Base-by-base conservation (phyloP, 2,329 filamentous ascomycete genomes). In the Podosphaera xanthii region DNA sequence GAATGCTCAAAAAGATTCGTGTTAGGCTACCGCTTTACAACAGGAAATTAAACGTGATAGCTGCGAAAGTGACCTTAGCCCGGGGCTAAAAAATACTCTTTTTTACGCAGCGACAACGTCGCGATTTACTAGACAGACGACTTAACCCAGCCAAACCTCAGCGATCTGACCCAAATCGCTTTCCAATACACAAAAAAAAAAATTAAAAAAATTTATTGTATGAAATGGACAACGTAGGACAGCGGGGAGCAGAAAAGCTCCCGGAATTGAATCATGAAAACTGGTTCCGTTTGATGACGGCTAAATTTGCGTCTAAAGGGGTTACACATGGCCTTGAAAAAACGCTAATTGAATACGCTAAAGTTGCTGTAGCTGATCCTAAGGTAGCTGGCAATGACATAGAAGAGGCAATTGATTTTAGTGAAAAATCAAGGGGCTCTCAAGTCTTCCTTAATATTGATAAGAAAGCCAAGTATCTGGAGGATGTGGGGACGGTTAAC, bases 1-100 rank as follows among this genome's bases (percentile, higher is more conserved):
- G 42, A 10, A 12, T 22, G 42, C 42, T 12, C 42, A n/a, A 46
- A 46, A 8, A 61, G 60, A 36, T 49, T 61, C 3, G 60, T 67
- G 64, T 4, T 62, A 64, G 36, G 58, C 60, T 35, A 60, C 59
- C 44, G 50, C 62, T 38, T 46, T 2, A 46, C 4, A 46, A 2
- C 22, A 46, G 42, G 42, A 46, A 10, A 3, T 10, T 46, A 46
- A 46, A 4, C 42, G 42, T 10, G 42, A 46, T 46, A 12, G 2
- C 42, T 46, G 4, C 10, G 42, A 10, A 2, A 12, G 10, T n/a
- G 22, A 46, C 2, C 2, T 46, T 46, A n/a, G 42, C 2, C 42
- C 2, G 42, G 42, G 42, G 42, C 42, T n/a, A 46, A 46, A 12
- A 3, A 12, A 4, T 46, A 2, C 4, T 46, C 10, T 46, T 12